phyloP scores from a whole-genome alignment of 345 rosid genomes.

The Eucalyptus curtisii region DNA sequence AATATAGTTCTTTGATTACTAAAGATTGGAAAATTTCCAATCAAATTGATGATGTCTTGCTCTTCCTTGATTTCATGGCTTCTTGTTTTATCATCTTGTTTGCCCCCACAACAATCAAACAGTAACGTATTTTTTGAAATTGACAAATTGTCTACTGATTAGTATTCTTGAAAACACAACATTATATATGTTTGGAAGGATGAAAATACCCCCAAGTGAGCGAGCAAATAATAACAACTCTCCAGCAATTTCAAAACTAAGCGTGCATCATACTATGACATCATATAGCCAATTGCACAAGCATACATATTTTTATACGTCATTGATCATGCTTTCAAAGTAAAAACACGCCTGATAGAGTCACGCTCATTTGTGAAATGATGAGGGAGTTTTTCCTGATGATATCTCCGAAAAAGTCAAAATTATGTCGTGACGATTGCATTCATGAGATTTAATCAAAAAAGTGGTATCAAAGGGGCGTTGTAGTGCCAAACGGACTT shows the following conservation, averaged over 20 bases:
- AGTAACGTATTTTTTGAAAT: no score
- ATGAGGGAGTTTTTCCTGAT: background rate
- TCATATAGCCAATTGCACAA: background rate
- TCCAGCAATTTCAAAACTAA: background rate
- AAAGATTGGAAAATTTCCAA: background rate
- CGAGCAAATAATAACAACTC: background rate
- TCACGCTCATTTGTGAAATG: background rate
- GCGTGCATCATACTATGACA: background rate
- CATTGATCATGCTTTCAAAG: background rate
- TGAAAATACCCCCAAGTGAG: background rate
- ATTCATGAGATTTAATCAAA: background rate
- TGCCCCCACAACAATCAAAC: background rate
- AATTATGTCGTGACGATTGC: rapidly evolving
- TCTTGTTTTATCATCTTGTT: background rate
- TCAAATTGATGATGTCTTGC: background rate
- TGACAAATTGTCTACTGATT: background rate
- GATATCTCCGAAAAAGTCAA: background rate
- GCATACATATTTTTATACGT: background rate
- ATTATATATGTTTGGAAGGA: background rate
- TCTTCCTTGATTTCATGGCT: background rate
- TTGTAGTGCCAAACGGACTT: background rate
- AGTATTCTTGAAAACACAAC: background rate
- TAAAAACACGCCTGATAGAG: background rate
- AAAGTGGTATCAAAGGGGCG: background rate
- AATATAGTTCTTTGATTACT: background rate